Conservation (phyloP, 768 basidiomycete genomes). For the Baorangia bicolor region DNA sequence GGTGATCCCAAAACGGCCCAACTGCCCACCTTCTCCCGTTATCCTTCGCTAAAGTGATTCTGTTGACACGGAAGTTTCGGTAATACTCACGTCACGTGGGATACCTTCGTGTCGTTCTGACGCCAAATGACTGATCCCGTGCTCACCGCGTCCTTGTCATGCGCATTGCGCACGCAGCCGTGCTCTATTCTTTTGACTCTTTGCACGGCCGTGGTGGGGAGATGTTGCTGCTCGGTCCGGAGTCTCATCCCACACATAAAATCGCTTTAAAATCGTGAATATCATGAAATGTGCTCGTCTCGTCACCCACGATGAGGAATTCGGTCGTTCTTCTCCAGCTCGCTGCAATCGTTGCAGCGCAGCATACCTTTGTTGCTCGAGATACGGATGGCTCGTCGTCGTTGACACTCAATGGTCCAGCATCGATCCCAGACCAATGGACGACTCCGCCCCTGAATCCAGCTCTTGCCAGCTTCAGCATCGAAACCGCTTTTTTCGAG, state of each 20-base stretch:
- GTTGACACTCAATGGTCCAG: slow-evolving; percentile 40
- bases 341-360: slow-evolving; percentile 6
- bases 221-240: background rate
- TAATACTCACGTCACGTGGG: background rate
- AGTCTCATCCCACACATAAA: background rate
- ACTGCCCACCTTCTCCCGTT: background rate
- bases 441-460: slow-evolving; percentile 46
- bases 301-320: slow-evolving; percentile 9
- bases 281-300: background rate
- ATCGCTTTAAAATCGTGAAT: background rate
- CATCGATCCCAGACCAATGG: slow-evolving; percentile 39
- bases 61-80: background rate
- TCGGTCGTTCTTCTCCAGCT: background rate
- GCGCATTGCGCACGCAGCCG: background rate
- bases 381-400: slow-evolving; percentile 4
- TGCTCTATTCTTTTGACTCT: background rate
- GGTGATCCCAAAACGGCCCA: too few relatives aligned
- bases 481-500: slow-evolving; percentile 55
- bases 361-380: slow-evolving; percentile 7
- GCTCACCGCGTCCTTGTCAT: background rate
- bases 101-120: background rate
- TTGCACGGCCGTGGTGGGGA: background rate
- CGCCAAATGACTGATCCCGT: background rate
- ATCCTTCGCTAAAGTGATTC: background rate
- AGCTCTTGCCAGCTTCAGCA: slow-evolving; percentile 51